Conservation (phyloP, 2,329 filamentous ascomycete species). For the Pseudogymnoascus sp. region DNA sequence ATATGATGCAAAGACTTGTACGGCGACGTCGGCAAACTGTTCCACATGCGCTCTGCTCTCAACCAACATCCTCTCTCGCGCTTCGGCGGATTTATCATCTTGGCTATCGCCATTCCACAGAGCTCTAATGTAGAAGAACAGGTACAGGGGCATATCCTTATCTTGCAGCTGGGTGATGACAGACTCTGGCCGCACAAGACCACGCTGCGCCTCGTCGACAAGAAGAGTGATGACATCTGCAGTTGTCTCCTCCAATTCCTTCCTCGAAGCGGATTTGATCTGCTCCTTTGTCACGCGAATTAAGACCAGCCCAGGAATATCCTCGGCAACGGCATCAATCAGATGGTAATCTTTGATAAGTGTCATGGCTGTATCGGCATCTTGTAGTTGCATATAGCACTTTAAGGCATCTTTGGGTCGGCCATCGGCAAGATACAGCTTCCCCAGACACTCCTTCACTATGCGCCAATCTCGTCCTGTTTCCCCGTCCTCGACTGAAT, state of each 20-base stretch:
- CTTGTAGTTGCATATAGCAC: slow-evolving; percentile 84
- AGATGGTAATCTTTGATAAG: slow-evolving; percentile 83
- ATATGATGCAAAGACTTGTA: slow-evolving; percentile 78
- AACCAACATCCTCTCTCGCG: slow-evolving; percentile 47
- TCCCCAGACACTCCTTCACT: slow-evolving; percentile 78
- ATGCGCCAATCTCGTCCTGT: slow-evolving; percentile 78
- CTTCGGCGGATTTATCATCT: slow-evolving; percentile 44
- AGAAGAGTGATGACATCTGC: slow-evolving; percentile 78
- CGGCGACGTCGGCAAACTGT: slow-evolving; percentile 76
- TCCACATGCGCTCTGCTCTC: slow-evolving; percentile 67
- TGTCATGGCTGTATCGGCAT: slow-evolving; percentile 80
- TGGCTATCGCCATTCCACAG: slow-evolving; percentile 74
- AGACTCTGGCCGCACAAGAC: slow-evolving; percentile 67
- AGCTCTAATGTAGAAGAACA: slow-evolving; percentile 85
- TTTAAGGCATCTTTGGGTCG: slow-evolving; percentile 76
- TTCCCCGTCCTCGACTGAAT: slow-evolving; percentile 65
- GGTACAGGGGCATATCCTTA: slow-evolving; percentile 61
- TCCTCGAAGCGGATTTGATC: slow-evolving; percentile 53
- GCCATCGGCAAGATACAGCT: slow-evolving; percentile 73
- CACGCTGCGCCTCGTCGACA: slow-evolving; percentile 84
- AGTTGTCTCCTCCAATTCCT: slow-evolving; percentile 71
- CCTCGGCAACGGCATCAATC: slow-evolving; percentile 80
- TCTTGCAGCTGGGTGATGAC: slow-evolving; percentile 72
- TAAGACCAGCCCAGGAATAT: slow-evolving; percentile 81
- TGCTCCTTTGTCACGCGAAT: slow-evolving; percentile 72